Evolutionary conservation across 192 early-diverging fungal genomes (phyloP).

Genomic region (Coemansia sp.): DNA sequence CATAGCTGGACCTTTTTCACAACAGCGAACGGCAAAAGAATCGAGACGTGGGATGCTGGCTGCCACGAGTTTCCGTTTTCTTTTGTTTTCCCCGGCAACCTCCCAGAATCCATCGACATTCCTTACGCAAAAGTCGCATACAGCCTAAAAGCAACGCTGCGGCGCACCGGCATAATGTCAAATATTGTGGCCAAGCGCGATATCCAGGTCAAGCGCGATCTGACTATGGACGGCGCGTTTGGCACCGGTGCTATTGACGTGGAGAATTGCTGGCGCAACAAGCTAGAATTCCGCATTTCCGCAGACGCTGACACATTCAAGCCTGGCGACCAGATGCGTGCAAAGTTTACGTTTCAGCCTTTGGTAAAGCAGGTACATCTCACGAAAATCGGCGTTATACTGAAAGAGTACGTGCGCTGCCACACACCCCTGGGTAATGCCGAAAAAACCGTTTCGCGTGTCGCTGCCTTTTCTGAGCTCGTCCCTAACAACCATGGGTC

Average conservation of each 20-base stretch:
- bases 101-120: slow-evolving; percentile 47
- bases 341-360: slow-evolving; percentile 47
- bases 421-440: slow-evolving; percentile 44
- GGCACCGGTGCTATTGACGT: slow-evolving; percentile 51
- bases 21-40: slow-evolving; percentile 35
- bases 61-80: slow-evolving; percentile 52
- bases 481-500: slow-evolving; percentile 7
- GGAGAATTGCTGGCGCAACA: slow-evolving; percentile 51
- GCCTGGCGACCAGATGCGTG: slow-evolving; percentile 38
- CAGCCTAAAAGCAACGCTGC: slow-evolving; percentile 48
- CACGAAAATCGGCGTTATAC: slow-evolving; percentile 39
- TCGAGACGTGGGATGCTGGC: slow-evolving; percentile 53
- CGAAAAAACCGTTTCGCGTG: slow-evolving; percentile 48
- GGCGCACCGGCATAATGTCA: slow-evolving; percentile 45
- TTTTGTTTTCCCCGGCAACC: slow-evolving; percentile 43
- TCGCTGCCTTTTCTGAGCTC: slow-evolving; percentile 29
- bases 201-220: slow-evolving; percentile 44
- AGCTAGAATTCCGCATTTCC: slow-evolving; percentile 45
- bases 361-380: slow-evolving; percentile 51
- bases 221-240: slow-evolving; percentile 47
- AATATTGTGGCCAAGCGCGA: slow-evolving; percentile 34
- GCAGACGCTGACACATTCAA: slow-evolving; percentile 45
- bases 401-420: slow-evolving; percentile 56
- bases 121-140: slow-evolving; percentile 53
- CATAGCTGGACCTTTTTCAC: slow-evolving; percentile 53